Evolutionary conservation across 192 early-diverging fungal species (phyloP).

Genomic region (Chytriomyces hyalinus): DNA sequence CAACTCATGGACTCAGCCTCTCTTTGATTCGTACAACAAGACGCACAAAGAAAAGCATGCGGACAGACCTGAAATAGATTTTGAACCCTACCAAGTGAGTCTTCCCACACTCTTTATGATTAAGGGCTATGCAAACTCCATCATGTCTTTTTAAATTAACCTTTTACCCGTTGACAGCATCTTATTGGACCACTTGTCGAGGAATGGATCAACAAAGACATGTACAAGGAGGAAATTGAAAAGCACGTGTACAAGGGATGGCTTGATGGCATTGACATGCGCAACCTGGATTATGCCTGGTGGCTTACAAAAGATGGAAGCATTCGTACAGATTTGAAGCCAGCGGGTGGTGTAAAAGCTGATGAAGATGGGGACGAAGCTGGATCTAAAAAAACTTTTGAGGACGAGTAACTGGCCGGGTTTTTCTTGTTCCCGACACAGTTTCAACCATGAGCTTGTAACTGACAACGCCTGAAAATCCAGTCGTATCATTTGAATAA

Average conservation of each 20-base stretch:
- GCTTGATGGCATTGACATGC: slow-evolving; percentile 62
- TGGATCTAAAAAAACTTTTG: background rate
- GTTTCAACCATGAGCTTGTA: too few species aligned
- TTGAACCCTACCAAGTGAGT: slow-evolving; percentile 28
- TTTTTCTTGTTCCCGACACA: too few species aligned
- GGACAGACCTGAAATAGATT: slow-evolving; percentile 25
- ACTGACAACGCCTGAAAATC: too few species aligned
- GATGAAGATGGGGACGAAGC: slow-evolving; percentile 19
- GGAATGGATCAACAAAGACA: slow-evolving; percentile 83
- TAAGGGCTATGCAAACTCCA: too few species aligned
- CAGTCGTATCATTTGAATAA: too few species aligned
- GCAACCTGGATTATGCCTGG: slow-evolving; percentile 58
- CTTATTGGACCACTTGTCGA: slow-evolving; percentile 87
- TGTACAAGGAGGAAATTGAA: slow-evolving; percentile 72
- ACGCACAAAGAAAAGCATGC: slow-evolving; percentile 10
- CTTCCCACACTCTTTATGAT: too few species aligned
- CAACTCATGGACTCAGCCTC: background rate
- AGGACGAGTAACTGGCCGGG: too few species aligned
- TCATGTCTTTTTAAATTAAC: background rate
- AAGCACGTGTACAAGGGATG: slow-evolving; percentile 66
- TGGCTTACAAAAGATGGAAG: slow-evolving; percentile 68
- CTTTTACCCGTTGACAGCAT: slow-evolving; percentile 38
- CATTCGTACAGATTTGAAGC: slow-evolving; percentile 56
- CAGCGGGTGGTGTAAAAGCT: slow-evolving; percentile 10
- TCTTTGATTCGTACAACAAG: slow-evolving; percentile 34